Percentiles rank a stretch among this genome's conserved stretches.
These are phyloP conservation scores for Primulina eburnea DNA, from an alignment of 257 asterid genomes.

Conservation along the genomic window DNA sequence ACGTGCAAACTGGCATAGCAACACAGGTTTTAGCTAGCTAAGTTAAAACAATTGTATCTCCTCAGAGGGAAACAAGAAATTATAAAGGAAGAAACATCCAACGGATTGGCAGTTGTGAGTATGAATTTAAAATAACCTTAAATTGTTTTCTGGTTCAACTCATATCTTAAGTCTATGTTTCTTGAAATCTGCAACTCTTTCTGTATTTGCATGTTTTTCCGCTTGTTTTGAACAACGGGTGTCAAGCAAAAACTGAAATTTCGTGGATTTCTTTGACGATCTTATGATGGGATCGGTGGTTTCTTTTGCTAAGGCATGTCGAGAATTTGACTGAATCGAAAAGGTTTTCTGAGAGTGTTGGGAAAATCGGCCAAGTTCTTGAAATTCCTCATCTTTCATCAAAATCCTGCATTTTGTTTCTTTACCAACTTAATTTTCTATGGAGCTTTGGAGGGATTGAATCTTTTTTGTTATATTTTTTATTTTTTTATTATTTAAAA, in stretches of 20 bases:
- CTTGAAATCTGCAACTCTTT: slow-evolving; percentile 17
- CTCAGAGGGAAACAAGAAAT: slow-evolving; percentile 12
- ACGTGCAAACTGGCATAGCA: slow-evolving; percentile 69
- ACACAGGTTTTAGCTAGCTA: slow-evolving; percentile 14
- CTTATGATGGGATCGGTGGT: slow-evolving; percentile 32
- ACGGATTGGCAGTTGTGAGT: slow-evolving; percentile 42
- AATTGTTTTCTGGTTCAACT: slow-evolving; percentile 31
- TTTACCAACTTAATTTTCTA: slow-evolving; percentile 1
- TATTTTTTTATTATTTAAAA: neutral
- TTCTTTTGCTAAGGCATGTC: slow-evolving; percentile 46
- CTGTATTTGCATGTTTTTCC: neutral
- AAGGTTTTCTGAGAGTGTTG: slow-evolving; percentile 25
- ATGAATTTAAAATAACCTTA: slow-evolving; percentile 36
- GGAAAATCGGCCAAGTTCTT: slow-evolving; percentile 7
- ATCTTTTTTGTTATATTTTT: neutral
- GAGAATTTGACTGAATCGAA: slow-evolving; percentile 37
- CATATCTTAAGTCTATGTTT: slow-evolving; percentile 29
- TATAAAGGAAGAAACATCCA: slow-evolving; percentile 13
- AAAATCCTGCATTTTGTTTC: slow-evolving; percentile 8
- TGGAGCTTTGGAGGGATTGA: slow-evolving; percentile 18
- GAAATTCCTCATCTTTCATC: neutral
- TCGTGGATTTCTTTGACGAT: slow-evolving; percentile 1
- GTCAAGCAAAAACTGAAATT: neutral
- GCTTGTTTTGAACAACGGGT: neutral
- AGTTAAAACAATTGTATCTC: slow-evolving; percentile 1